phyloP scores from a whole-genome alignment of 2,329 filamentous ascomycete species.

The Neospermospora avenae region DNA sequence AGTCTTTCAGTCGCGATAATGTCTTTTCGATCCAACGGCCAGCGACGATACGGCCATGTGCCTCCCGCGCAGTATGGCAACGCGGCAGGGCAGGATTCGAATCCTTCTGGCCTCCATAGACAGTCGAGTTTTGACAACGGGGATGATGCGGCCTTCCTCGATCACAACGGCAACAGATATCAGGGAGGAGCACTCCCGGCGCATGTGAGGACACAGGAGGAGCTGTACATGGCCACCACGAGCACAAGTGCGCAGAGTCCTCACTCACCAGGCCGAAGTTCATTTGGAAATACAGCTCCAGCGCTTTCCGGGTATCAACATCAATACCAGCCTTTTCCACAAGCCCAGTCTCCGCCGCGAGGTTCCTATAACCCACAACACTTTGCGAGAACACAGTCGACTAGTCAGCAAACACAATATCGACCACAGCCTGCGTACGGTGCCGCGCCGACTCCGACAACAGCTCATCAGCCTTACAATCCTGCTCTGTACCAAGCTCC shows the following conservation, averaged over 20 bases:
- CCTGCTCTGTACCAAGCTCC: slow-evolving; percentile 47
- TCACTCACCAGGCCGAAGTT: slow-evolving; percentile 27
- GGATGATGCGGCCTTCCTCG: slow-evolving; percentile 62
- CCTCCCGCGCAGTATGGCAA: slow-evolving; percentile 60
- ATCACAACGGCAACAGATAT: slow-evolving; percentile 34
- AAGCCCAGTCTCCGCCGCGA: slow-evolving; percentile 38
- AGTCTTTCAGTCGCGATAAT: slow-evolving; percentile 38
- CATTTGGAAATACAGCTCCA: slow-evolving; percentile 29
- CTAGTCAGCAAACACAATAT: slow-evolving; percentile 40
- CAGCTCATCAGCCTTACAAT: slow-evolving; percentile 60
- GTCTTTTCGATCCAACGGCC: slow-evolving; percentile 59
- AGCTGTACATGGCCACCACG: slow-evolving; percentile 54
- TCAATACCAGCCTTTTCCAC: slow-evolving; percentile 45
- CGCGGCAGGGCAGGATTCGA: slow-evolving; percentile 38
- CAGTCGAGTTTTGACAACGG: slow-evolving; percentile 73
- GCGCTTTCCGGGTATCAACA: slow-evolving; percentile 48
- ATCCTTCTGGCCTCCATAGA: slow-evolving; percentile 42
- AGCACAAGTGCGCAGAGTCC: slow-evolving; percentile 24
- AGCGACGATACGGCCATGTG: slow-evolving; percentile 63
- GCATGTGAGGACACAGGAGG: slow-evolving; percentile 45
- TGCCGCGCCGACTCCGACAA: slow-evolving; percentile 48
- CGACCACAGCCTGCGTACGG: slow-evolving; percentile 49
- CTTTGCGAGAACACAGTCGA: slow-evolving; percentile 45
- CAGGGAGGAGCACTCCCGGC: slow-evolving; percentile 31
- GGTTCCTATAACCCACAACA: slow-evolving; percentile 60